These are phyloP conservation scores for Sugiyamaella sp. DNA, from an alignment of 1,139 yeast genomes.

Conservation along the genomic window DNA sequence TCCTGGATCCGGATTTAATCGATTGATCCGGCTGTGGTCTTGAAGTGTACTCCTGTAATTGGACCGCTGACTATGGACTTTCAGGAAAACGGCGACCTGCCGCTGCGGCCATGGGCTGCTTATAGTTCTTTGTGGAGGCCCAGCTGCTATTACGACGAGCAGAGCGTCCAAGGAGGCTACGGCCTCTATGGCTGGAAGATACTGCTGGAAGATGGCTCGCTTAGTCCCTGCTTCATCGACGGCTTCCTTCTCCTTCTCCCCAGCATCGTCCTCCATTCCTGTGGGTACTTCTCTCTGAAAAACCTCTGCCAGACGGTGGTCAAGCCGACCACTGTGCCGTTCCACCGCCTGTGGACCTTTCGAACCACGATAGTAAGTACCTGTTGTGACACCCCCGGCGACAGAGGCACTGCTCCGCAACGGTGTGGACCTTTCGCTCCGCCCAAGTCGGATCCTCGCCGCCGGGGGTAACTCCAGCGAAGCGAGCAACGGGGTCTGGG, in stretches of 20 bases:
- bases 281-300: constrained; percentile 52
- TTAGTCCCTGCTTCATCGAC: constrained; percentile 78
- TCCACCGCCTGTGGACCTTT: constrained; percentile 14
- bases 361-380: constrained; percentile 20
- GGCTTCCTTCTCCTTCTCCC: constrained; percentile 59
- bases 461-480: no score
- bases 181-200: constrained; percentile 63
- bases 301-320: not conserved
- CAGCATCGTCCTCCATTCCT: constrained; percentile 54
- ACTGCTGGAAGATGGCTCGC: constrained; percentile 60
- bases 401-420: no score
- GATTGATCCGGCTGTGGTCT: no score
- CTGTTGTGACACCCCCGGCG: no score
- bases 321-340: not conserved
- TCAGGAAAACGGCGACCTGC: constrained; percentile 3
- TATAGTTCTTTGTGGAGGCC: not conserved
- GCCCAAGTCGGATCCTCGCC: not conserved
- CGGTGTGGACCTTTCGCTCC: not conserved
- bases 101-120: not conserved
- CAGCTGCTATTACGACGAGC: constrained; percentile 7
- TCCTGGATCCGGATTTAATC: no score
- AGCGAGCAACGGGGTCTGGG: no score
- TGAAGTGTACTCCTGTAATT: not conserved
- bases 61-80: constrained; percentile 1
- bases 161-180: constrained; percentile 5